phyloP scores from a whole-genome alignment of 1,139 yeast genomes.

The Hemisphaericaspora xylofermentans region DNA sequence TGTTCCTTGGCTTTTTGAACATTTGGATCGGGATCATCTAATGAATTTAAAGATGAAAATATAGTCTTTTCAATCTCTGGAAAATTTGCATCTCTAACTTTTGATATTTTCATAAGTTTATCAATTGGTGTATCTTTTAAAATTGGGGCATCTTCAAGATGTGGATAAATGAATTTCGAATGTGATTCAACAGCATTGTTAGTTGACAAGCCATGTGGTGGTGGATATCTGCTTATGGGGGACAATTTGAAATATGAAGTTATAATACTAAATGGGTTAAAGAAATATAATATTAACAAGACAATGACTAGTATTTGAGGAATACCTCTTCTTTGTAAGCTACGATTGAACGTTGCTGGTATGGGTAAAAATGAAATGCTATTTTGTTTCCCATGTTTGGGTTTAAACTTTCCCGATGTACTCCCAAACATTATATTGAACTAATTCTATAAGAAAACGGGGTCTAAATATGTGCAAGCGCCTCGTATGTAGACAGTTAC shows the following conservation, averaged over 20 bases:
- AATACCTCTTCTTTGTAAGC: conserved; percentile 19
- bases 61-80: conserved; percentile 37
- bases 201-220: conserved; percentile 37
- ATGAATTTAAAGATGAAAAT: conserved; percentile 39
- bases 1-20: conserved; percentile 39
- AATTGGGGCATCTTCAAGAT: conserved; percentile 61
- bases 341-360: conserved; percentile 32
- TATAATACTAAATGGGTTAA: conserved; percentile 23
- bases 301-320: conserved; percentile 18
- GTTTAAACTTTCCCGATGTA: conserved; percentile 21
- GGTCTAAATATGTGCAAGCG: too few relatives aligned
- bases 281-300: conserved; percentile 24
- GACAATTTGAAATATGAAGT: conserved; percentile 10
- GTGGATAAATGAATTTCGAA: conserved; percentile 61
- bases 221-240: conserved; percentile 24
- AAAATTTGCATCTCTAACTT: conserved; percentile 37
- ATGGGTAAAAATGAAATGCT: conserved; percentile 28
- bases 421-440: conserved; percentile 1
- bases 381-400: conserved; percentile 22
- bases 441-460: too few relatives aligned
- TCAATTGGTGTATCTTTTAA: conserved; percentile 56
- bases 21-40: conserved; percentile 46
- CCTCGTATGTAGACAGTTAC: too few relatives aligned
- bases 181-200: conserved; percentile 40
- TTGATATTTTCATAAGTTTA: conserved; percentile 46